Evolutionary conservation across 768 basidiomycete species (phyloP), one percentile per base, ranked within the genome.

Genomic region (Auriscalpium orientale): DNA sequence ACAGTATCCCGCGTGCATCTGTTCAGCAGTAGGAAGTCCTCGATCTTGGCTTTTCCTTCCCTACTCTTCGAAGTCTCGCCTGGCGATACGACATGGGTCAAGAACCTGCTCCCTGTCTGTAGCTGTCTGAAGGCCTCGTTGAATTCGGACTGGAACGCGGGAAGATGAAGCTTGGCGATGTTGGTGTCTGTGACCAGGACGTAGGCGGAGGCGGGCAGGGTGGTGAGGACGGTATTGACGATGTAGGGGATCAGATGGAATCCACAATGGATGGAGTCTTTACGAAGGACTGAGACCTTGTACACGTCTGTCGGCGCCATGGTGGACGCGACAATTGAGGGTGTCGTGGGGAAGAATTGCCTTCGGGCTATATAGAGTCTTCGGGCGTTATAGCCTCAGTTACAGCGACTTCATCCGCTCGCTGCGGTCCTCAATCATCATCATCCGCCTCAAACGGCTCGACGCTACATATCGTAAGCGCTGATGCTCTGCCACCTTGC

Each of bases 51-150:
- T 70, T 98, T 98, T 54, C 91, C 91, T 62, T 89, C 80, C 46
- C 97, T 79, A 56, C 85, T 88, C 73, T 99, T 99, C 34, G 90
- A 87, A 0, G 85, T 89, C 73, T 99, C 97, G 45, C 97, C 97
- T 0, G 97, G 97, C 0, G 87, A 71, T 56, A 98, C 82, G 64
- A 89, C 76, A 67, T 89, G 81, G 56, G 78, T 79, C 58, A 98
- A 65, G 71, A 97, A 91, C 55, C 92, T 74, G 1, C 87, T 76
- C 49, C 51, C 53, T 2, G 58, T 61, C 13, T 59, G 61, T 48
- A 51, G 54, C 21, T 63, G 65, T 43, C 60, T 54, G 38, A 81
- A 68, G n/a, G 65, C 72, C 3, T 65, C 58, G 8, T 76, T 65
- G 67, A 98, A 95, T 28, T 86, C 85, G 33, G 73, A 62, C 56